Percentiles rank a stretch among this genome's conserved stretches.
phyloP scores from a whole-genome alignment of 352 stramenopile species.

The Hyaloperonospora brassicae region DNA sequence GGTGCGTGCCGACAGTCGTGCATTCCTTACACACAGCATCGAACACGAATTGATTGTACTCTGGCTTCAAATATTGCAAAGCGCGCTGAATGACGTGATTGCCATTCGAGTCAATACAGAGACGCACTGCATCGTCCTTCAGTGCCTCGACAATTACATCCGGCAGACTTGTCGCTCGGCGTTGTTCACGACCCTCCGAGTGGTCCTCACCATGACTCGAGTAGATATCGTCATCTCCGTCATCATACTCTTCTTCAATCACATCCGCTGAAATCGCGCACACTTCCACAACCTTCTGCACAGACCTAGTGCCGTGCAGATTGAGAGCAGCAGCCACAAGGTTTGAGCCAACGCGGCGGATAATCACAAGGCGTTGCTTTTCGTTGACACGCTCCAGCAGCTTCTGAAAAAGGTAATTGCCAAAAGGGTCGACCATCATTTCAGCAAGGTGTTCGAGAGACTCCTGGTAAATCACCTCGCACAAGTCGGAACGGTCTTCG shows the following conservation, averaged over 20 bases:
- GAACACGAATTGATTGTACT: conserved; percentile 96
- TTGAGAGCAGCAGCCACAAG: conserved; percentile 95
- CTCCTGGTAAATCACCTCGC: conserved; percentile 94
- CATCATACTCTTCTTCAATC: conserved; percentile 41
- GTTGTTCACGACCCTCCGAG: conserved; percentile 17
- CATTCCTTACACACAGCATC: conserved; percentile 93
- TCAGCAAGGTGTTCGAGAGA: conserved; percentile 93
- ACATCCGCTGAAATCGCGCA: conserved; percentile 76
- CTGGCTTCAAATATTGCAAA: conserved; percentile 89
- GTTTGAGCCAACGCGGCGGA: conserved; percentile 88
- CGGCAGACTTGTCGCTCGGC: conserved; percentile 43
- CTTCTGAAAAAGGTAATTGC: conserved; percentile 99
- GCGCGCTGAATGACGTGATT: conserved; percentile 97
- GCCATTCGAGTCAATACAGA: conserved; percentile 96
- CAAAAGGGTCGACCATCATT: conserved; percentile 99
- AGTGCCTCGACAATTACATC: conserved; percentile 93
- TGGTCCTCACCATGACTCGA: conserved; percentile 11
- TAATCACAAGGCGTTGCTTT: conserved; percentile 87
- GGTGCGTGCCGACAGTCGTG: conserved; percentile 93
- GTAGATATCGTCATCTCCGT: conserved; percentile 33
- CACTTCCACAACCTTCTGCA: conserved; percentile 98
- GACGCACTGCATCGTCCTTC: conserved; percentile 87
- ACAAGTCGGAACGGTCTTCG: conserved; percentile 86
- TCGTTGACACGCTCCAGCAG: conserved; percentile 92
- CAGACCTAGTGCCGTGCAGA: conserved; percentile 95